Evolutionary conservation across 106 monocot species (phyloP), one percentile per base, ranked within the genome.

Genomic region (Dioscorea zingiberensis): DNA sequence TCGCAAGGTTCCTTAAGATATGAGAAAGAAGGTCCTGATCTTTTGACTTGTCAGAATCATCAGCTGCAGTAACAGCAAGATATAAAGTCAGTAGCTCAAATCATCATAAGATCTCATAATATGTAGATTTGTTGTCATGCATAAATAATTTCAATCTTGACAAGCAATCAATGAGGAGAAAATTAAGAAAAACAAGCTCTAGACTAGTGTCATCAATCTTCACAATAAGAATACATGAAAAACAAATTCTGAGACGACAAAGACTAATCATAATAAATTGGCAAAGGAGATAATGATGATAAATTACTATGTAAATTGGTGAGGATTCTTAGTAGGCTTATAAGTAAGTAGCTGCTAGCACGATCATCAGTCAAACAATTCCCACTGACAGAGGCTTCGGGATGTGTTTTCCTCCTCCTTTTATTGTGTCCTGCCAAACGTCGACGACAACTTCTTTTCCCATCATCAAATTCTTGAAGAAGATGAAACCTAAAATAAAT

Each of bases 391-490:
- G 49, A 60, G 38, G 71, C 46, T 71, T 71, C 63, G 55, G 85
- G 68, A 69, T 64, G 67, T 28, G 71, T 65, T 64, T 85, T 85
- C 46, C 85, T 81, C 64, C 85, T 74, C 32, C 85, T 61, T 22
- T 19, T 77, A 68, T 85, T 85, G 45, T 85, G 85, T 1, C 85
- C 85, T 45, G 81, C 81, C 68, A 85, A 74, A 30, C 85, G 77
- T 10, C 85, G 74, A 1, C 85, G 77, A 23, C 85, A 85, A 44
- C 85, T 85, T 74, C 81, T 81, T 60, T 81, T 85, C 9, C 72
- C 85, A 19, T 85, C 85, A 72, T 85, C 85, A 81, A 85, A 85
- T 74, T 85, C 85, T 81, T 81, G 74, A 46, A 85, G 81, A 63
- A 75, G 80, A 49, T 85, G 85, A 78, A 85, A 85, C 67, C 85